Evolutionary conservation across 495 filamentous ascomycete species (phyloP).

Genomic region (Aspergillus sclerotioniger): DNA sequence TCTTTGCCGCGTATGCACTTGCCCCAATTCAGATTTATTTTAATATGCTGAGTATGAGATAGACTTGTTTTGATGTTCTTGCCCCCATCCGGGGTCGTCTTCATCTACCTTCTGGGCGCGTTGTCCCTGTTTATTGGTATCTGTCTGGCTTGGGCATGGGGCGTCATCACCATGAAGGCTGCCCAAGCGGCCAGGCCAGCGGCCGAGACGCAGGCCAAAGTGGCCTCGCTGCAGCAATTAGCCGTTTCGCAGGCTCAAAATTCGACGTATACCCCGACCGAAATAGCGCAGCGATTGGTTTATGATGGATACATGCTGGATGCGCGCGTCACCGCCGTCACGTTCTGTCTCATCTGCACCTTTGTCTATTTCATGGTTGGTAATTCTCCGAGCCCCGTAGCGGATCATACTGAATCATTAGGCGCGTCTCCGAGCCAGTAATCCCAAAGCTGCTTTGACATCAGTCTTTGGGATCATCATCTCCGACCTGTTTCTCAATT

Average conservation of each 20-base stretch:
- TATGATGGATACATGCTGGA: constrained; percentile 43
- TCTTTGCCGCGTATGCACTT: constrained; percentile 23
- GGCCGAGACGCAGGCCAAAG: constrained; percentile 33
- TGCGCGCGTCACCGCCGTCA: constrained; percentile 36
- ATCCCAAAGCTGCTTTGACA: constrained; percentile 35
- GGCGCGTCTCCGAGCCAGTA: constrained; percentile 38
- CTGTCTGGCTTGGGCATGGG: constrained; percentile 42
- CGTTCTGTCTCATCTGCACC: constrained; percentile 33
- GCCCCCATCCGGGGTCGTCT: constrained; percentile 38
- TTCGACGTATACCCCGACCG: constrained; percentile 24
- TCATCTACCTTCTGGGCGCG: constrained; percentile 35
- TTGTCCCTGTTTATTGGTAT: constrained; percentile 38
- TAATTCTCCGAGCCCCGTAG: not conserved
- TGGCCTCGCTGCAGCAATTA: constrained; percentile 31
- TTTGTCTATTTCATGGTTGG: constrained; percentile 40
- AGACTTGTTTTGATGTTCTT: constrained; percentile 38
- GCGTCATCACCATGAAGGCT: constrained; percentile 42
- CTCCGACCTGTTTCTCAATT: constrained; percentile 7
- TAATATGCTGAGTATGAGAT: not conserved
- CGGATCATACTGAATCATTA: constrained; percentile 4
- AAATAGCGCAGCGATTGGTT: constrained; percentile 26
- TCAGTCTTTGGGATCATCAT: constrained; percentile 41
- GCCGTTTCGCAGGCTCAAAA: constrained; percentile 32
- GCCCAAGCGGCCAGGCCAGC: constrained; percentile 37
- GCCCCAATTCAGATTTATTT: not conserved